These are phyloP conservation scores for Penicillium decumbens DNA, from an alignment of 2,329 filamentous ascomycete genomes.

Conservation along the genomic window DNA sequence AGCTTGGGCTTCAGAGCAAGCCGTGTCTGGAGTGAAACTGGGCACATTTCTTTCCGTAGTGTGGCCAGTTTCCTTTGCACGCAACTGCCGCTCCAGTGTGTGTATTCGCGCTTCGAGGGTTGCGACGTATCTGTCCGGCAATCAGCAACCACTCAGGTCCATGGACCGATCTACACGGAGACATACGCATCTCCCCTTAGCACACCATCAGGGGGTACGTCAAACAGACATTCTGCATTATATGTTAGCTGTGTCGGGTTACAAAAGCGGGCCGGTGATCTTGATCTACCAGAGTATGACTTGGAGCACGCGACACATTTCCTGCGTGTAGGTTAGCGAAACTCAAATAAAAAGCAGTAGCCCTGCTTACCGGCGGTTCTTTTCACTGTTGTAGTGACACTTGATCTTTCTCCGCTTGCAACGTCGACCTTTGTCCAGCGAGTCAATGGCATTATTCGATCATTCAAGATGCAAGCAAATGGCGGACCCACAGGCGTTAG, in stretches of 20 bases:
- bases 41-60: not conserved
- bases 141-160: not conserved
- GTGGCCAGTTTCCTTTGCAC: not conserved
- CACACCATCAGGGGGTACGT: not conserved
- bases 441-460: not conserved
- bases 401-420: slow-evolving; percentile 14
- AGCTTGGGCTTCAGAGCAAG: not conserved
- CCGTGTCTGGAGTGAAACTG: not conserved
- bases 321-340: not conserved
- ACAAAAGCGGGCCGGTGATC: not conserved
- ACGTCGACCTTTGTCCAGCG: slow-evolving; percentile 4
- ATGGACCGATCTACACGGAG: not conserved
- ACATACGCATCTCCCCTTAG: not conserved
- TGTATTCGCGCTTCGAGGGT: not conserved
- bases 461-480: not conserved
- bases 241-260: not conserved
- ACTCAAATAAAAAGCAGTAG: not conserved
- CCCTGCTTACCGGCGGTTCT: not conserved
- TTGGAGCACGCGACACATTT: not conserved
- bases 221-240: not conserved
- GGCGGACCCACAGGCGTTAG: not conserved
- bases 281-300: not conserved
- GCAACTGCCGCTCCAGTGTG: not conserved
- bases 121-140: not conserved
- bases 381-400: slow-evolving; percentile 9